Evolutionary conservation across 768 basidiomycete genomes (phyloP), one percentile per base, ranked within the genome.

Genomic region (Boletales sp.): DNA sequence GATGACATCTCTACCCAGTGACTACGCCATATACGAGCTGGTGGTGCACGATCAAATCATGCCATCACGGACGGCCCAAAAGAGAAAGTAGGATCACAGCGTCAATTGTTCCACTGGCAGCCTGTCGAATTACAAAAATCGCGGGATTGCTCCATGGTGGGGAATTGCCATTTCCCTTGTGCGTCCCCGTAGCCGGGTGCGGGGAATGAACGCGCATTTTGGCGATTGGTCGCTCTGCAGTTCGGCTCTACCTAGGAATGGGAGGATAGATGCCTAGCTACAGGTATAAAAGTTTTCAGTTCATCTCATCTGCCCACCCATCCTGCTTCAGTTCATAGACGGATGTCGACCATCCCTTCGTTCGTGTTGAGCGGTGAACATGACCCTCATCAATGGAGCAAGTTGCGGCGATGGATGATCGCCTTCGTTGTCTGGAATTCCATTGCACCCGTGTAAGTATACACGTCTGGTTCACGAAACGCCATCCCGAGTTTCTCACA

Each of bases 401-500:
- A 63, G 41, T 54, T 43, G 58, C 55, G 57, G 12, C 58, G 64
- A 29, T 67, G 65, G 56, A 46, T 52, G 49, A 65, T 67, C 29
- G 43, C 49, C n/a, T 53, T 67, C 29, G 59, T 66, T 15, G 45
- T 66, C 39, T 67, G 60, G 63, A 59, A 65, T 31, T 48, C 52
- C 14, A 65, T 67, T 17, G 65, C 66, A 29, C 65, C 65, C 12
- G 54, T 66, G 65, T 65, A n/a, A 44, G 65, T 49, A 13, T 15
- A 9, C 17, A 10, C 15, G 11, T 40, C 21, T 21, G 7, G 11
- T 40, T 19, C 21, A 9, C 45, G 1, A 2, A 13, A 18, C 13
- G 8, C 12, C 12, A 8, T 30, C 1, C 8, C 6, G 32, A 15
- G 9, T 21, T 44, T n/a, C 45, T 46, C 40, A 53, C 37, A 24